A percentile compares a stretch with the other conserved stretches of the same genome.
phyloP scores from a whole-genome alignment of 352 stramenopile species.

The Globisporangium nagaii region DNA sequence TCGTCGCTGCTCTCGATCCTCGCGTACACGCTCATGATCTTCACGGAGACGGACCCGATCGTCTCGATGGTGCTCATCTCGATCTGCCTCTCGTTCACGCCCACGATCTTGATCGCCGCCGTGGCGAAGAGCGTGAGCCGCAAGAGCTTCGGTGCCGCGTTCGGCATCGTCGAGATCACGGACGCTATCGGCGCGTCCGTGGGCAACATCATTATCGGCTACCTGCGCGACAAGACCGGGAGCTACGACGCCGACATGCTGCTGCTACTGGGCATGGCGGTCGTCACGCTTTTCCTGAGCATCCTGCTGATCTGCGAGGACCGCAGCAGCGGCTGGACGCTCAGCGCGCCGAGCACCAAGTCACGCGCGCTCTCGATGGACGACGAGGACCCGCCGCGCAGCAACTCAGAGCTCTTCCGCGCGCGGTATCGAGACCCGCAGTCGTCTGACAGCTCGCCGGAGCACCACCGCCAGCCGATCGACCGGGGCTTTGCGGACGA shows the following conservation, averaged over 20 bases:
- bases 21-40: conserved; percentile 83
- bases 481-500: neutral
- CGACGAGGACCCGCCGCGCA: conserved; percentile 47
- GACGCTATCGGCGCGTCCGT: conserved; percentile 76
- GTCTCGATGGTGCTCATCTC: conserved; percentile 87
- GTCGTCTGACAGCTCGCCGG: conserved; percentile 14
- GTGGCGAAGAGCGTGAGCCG: conserved; percentile 76
- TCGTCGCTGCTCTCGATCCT: conserved; percentile 69
- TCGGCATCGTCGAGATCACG: conserved; percentile 85
- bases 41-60: conserved; percentile 67
- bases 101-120: conserved; percentile 84
- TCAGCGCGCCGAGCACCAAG: conserved; percentile 47
- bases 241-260: conserved; percentile 83
- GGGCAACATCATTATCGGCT: conserved; percentile 84
- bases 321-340: conserved; percentile 41
- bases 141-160: conserved; percentile 76
- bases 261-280: conserved; percentile 69
- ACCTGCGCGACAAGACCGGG: conserved; percentile 72
- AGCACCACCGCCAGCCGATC: neutral
- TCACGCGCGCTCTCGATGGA: conserved; percentile 54
- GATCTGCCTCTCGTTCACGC: conserved; percentile 80
- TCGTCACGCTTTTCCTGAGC: conserved; percentile 61
- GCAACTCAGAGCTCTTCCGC: conserved; percentile 34
- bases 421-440: conserved; percentile 15
- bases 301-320: conserved; percentile 65